Base-by-base conservation (phyloP, 2,329 filamentous ascomycete species). In the Neopestalotiopsis rosae region DNA sequence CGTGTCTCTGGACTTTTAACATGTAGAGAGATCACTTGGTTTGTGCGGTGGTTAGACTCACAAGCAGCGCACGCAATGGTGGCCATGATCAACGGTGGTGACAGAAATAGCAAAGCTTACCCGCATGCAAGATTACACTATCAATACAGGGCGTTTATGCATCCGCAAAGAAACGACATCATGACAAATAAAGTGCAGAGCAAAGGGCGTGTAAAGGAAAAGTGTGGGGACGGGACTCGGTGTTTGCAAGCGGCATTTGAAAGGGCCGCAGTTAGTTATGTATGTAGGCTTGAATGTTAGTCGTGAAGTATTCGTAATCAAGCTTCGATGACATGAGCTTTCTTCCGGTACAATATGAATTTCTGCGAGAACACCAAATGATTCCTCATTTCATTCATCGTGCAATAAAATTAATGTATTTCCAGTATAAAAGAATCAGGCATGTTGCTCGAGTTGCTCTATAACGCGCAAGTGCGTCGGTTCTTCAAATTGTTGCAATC, bases 1-100 rank as follows among this genome's bases (percentile, higher is more conserved):
- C 34, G 34, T 38, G 34, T 10, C 34, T 38, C 34, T 10, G 6
- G 34, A 38, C 24, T 28, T 38, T 38, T 38, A 6, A 38, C 34
- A 38, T 7, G 34, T 38, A 38, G 34, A 38, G 10, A 10, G 34
- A 38, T 10, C 34, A 38, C 34, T 38, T 38, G 34, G 34, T 38
- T 7, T 10, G 34, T 38, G 6, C 10, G 34, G 34, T 38, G 6
- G 1, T 38, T 38, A 10, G 10, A 38, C 34, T 38, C 24, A 28
- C 24, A 38, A 38, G 34, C 34, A 38, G 5, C 34, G 34, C 34
- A 38, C 34, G 34, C 34, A 38, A 38, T 38, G 6, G 34, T 38
- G 34, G 34, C 34, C 34, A 61, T 81, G 67, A n/a, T n/a, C 6
- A 52, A 52, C 17, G 20, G 45, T 52, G 17, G 14, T 52, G 45